These are phyloP conservation scores for Globisporangium lucens DNA, from an alignment of 352 stramenopile genomes.

Conservation along the genomic window DNA sequence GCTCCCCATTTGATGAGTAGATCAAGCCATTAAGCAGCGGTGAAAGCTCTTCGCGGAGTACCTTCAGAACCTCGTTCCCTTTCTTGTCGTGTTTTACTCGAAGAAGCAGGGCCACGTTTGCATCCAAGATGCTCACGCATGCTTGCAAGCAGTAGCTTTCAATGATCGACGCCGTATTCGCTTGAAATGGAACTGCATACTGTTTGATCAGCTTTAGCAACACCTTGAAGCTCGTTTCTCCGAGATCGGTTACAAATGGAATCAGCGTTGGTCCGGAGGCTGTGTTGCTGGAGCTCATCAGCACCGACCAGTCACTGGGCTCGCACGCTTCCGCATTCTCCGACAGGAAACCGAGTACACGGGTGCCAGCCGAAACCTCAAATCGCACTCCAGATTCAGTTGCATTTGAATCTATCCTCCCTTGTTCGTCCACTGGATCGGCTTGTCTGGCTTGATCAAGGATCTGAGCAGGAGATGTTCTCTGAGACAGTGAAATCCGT, in stretches of 20 bases:
- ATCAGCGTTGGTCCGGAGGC: slow-evolving; percentile 6
- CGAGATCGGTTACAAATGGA: slow-evolving; percentile 45
- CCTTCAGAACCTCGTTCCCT: slow-evolving; percentile 15
- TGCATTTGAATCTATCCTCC: not conserved
- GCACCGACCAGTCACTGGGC: slow-evolving; percentile 10
- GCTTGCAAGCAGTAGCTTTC: slow-evolving; percentile 39
- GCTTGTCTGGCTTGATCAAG: not conserved
- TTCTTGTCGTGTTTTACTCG: slow-evolving; percentile 10
- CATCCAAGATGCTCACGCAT: slow-evolving; percentile 40
- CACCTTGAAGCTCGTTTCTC: slow-evolving; percentile 28
- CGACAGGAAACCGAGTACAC: slow-evolving; percentile 37
- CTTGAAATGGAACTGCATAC: slow-evolving; percentile 34
- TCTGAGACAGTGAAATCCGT: slow-evolving; percentile 38
- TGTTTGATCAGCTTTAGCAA: slow-evolving; percentile 30
- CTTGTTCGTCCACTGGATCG: not conserved
- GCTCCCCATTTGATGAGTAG: slow-evolving; percentile 21
- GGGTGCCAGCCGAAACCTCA: slow-evolving; percentile 19
- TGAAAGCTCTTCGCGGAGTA: slow-evolving; percentile 25
- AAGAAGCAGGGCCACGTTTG: slow-evolving; percentile 33
- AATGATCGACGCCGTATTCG: slow-evolving; percentile 11
- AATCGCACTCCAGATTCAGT: not conserved
- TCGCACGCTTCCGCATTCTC: slow-evolving; percentile 36
- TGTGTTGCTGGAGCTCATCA: not conserved
- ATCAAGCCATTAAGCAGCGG: slow-evolving; percentile 34
- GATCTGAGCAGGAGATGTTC: slow-evolving; percentile 6